Base-by-base conservation (phyloP, 2,329 filamentous ascomycete species). In the Delphinella strobiligena region DNA sequence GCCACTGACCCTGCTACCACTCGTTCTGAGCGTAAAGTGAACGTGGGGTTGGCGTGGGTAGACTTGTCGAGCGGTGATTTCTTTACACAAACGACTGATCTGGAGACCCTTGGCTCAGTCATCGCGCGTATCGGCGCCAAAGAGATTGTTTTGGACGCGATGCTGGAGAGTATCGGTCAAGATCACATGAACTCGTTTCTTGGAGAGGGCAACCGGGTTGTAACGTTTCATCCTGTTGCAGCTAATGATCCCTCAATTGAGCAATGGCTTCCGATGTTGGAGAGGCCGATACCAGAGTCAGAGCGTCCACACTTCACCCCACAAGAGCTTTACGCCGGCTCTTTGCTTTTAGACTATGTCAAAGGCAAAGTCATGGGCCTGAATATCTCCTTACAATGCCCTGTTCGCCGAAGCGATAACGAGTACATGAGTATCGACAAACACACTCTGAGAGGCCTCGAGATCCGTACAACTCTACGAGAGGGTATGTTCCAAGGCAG, bases 31-130 rank as follows among this genome's bases (percentile, higher is more conserved):
- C 45, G 49, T 3, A 48, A 40, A 10, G 45, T 56, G 3, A 59
- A 62, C 38, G 66, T 93, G 41, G 91, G 91, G 3, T 66, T 98
- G 36, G 84, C 91, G 31, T 98, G 91, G 91, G 67, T 96, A 34
- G 91, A 98, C 60, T 64, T 96, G 18, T 95, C 91, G 7, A 98
- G 91, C 2, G 91, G 91, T 11, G 83, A 89, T 51, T 98, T 98
- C 61, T 86, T 79, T 53, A 94, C 87, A 0, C 87, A 96, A 54
- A 68, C 67, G 14, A 80, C 82, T 1, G 78, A 79, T 15, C 61
- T 88, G 5, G 67, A 74, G 36, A 78, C 79, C 40, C 64, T 98
- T 4, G 71, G 83, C n/a, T 86, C 88, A 8, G 78, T 82, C 15
- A 67, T 96, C 37, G 82, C 88, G 19, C 78, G 89, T 18, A 81